phyloP scores from a whole-genome alignment of 805 yeast genomes.

The Ogataea naganishii region DNA sequence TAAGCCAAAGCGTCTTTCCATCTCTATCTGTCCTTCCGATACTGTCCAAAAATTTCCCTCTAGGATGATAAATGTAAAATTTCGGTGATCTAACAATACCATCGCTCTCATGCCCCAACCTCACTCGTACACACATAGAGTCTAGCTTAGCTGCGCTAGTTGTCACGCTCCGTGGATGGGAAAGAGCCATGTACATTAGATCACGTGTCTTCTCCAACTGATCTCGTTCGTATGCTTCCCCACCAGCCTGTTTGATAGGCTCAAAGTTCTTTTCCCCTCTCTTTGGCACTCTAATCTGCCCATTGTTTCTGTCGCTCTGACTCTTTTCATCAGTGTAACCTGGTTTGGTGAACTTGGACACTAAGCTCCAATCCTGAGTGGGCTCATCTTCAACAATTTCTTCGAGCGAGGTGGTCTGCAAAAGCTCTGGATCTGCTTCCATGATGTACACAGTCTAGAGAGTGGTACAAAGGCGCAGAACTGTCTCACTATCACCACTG shows the following conservation, averaged over 20 bases:
- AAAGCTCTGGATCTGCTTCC: slow-evolving; percentile 2
- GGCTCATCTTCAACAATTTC: slow-evolving; percentile 34
- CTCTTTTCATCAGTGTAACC: slow-evolving; percentile 2
- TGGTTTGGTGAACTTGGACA: slow-evolving; percentile 20
- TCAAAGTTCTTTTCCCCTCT: slow-evolving; percentile 83
- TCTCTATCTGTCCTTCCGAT: slow-evolving; percentile 53
- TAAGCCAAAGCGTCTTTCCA: slow-evolving; percentile 41
- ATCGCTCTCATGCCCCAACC: slow-evolving; percentile 3
- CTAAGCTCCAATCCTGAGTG: slow-evolving; percentile 45
- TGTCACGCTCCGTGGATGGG: slow-evolving; percentile 36
- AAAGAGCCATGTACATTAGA: slow-evolving; percentile 67
- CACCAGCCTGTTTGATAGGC: slow-evolving; percentile 29
- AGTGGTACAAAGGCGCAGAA: no score
- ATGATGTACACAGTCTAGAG: no score
- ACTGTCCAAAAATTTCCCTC: slow-evolving; percentile 66
- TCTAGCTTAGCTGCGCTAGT: slow-evolving; percentile 12
- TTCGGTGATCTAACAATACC: background rate
- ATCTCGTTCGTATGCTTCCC: slow-evolving; percentile 17
- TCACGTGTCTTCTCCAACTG: slow-evolving; percentile 44
- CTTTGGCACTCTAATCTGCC: slow-evolving; percentile 37
- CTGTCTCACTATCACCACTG: no score
- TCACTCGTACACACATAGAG: slow-evolving; percentile 18
- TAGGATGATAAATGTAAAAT: slow-evolving; percentile 35
- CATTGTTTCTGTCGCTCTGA: slow-evolving; percentile 2
- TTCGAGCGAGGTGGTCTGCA: slow-evolving; percentile 4